These are phyloP conservation scores for Taphrina wiesneri DNA, from an alignment of 1,139 yeast species.

Conservation along the genomic window DNA sequence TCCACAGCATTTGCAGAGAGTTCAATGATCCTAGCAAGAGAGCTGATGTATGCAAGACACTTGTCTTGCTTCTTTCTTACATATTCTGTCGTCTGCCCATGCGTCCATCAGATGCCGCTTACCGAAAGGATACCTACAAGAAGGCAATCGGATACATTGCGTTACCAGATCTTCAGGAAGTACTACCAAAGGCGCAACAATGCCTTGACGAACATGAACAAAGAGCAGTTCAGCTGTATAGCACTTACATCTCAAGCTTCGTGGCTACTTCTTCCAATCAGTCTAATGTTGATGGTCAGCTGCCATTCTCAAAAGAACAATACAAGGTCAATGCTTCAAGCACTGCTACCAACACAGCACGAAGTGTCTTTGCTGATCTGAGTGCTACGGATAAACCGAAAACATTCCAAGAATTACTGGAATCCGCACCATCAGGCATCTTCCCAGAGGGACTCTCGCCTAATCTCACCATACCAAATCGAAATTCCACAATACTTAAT, in stretches of 20 bases:
- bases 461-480: conserved; percentile 14
- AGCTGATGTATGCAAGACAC: conserved; percentile 17
- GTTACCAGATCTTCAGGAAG: conserved; percentile 13
- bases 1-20: conserved; percentile 30
- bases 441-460: conserved; percentile 33
- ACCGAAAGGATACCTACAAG: neutral
- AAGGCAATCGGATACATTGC: conserved; percentile 23
- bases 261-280: conserved; percentile 21
- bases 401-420: conserved; percentile 21
- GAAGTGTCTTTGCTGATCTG: conserved; percentile 24
- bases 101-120: conserved; percentile 21
- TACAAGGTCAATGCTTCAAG: neutral
- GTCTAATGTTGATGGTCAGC: conserved; percentile 7
- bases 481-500: conserved; percentile 21
- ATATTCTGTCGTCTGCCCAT: conserved; percentile 35
- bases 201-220: conserved; percentile 31
- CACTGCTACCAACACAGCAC: neutral
- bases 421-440: conserved; percentile 19
- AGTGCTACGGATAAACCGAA: neutral
- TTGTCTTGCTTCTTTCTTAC: conserved; percentile 24
- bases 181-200: conserved; percentile 17
- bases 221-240: conserved; percentile 28
- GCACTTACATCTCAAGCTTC: conserved; percentile 25
- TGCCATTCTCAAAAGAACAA: conserved; percentile 26
- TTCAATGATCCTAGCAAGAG: conserved; percentile 25